Evolutionary conservation across 208 protist species (phyloP).

Genomic region (Entamoeba nuttalli): DNA sequence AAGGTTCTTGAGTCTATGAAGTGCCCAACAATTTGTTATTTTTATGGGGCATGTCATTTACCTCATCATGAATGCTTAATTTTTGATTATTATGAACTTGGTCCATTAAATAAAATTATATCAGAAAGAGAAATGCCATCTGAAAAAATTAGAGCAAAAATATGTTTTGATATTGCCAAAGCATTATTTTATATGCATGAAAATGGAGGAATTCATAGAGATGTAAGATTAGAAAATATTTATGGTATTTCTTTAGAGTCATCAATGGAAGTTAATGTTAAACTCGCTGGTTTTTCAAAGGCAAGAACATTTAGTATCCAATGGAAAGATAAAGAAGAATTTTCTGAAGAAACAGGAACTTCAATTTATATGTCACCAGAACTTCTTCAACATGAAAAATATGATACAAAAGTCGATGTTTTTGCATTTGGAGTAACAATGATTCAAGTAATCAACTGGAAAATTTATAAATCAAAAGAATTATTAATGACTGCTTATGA

Average conservation of each 20-base stretch:
- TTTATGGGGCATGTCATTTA: neutral
- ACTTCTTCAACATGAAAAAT: neutral
- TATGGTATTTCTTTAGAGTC: neutral
- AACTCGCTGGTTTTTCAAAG: neutral
- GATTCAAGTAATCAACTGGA: neutral
- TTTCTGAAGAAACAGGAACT: conserved; percentile 18
- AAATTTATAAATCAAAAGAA: neutral
- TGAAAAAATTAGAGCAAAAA: neutral
- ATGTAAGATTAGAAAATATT: neutral
- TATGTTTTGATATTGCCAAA: neutral
- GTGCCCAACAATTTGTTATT: neutral
- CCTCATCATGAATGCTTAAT: neutral
- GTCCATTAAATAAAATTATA: neutral
- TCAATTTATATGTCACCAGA: conserved; percentile 43
- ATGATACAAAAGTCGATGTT: conserved; percentile 32
- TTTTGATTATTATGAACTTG: neutral
- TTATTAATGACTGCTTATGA: too few relatives aligned
- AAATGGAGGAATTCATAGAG: neutral
- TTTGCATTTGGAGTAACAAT: neutral
- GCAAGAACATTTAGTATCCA: neutral
- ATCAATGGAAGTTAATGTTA: neutral
- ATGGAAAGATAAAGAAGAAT: neutral
- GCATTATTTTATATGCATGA: neutral
- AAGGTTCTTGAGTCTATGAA: neutral
- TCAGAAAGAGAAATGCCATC: neutral